Base-by-base conservation (phyloP, 352 stramenopile genomes). In the Phytophthora megakarya region DNA sequence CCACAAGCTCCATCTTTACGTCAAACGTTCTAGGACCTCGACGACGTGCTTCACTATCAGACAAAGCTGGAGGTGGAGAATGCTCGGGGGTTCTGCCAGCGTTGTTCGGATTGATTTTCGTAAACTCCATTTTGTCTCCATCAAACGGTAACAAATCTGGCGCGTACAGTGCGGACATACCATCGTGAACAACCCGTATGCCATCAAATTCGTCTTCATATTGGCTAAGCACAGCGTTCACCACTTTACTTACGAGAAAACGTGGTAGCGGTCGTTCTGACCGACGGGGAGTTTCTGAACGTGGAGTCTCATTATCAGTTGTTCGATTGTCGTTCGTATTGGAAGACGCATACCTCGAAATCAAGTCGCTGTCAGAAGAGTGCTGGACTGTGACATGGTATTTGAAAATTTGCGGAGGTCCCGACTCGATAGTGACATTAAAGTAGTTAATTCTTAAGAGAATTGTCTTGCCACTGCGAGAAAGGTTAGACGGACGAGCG, bases 381-480 rank as follows among this genome's bases (percentile, higher is more conserved):
- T 62, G 66, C 35, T 76, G 57, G 15, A 88, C 75, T 0, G 53
- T 35, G 8, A 83, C 72, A 43, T 86, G 75, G 60, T 86, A 86
- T 59, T 88, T 84, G 67, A 75, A 85, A 11, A 88, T 61, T 35
- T 86, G 64, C 0, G 39, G 35, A 4, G 66, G 49, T 12, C 19
- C 64, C 19, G 54, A 52, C 32, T 82, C 76, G 5, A 89, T 39
- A n/a, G 61, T 45, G 5, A 89, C 19, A 7, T 42, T 60, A 45
- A 86, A 86, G 64, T 86, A 81, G 52, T 89, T 89, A 5, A 78
- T 65, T 1, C 49, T 58, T 19, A 88, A 22, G 0, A 33, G 53
- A 22, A 75, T 68, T 0, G 45, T 77, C 16, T 64, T 70, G 4
- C 73, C 73, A 10, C 18, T 30, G 0, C 38, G 50, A 4, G 44